Evolutionary conservation across 352 stramenopile species (phyloP), one percentile per base, ranked within the genome.

Genomic region (Pythium vanterpoolii): DNA sequence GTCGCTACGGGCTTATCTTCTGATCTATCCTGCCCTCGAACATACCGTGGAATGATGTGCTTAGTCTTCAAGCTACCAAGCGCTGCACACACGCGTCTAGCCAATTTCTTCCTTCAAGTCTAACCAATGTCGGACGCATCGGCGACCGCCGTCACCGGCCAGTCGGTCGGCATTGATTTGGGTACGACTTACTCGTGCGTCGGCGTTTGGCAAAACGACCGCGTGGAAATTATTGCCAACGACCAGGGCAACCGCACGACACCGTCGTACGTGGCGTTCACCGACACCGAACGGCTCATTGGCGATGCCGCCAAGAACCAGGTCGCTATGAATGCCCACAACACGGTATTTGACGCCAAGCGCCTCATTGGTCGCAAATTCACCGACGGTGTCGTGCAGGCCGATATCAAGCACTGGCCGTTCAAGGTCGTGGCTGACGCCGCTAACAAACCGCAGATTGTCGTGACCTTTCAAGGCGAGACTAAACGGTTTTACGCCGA

Each of bases 171-270:
- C 60, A 99, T 99, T 69, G 96, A 99, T 76, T 80, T 99, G 44
- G 95, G 95, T 62, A 99, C 96, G 55, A 99, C 94, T 26, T 98
- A 98, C 79, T 98, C 90, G 58, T 98, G 96, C 60, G 93, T 99
- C 45, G 96, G 95, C 28, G 93, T 98, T 34, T 99, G 93, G 93
- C 91, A 98, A 73, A 98, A 99, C 68, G 96, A 98, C 77, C 91
- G 89, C 45, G 96, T 47, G 13, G 93, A 98, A 66, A 97, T 97
- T 70, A 97, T 98, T 66, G 93, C 93, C 46, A 98, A 98, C 67
- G 91, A 98, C 64, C 89, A 98, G 68, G 96, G 96, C 27, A 97
- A 98, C 72, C 87, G 94, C 33, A 98, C 92, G 30, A 98, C 94
- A 0, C 95, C 95, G 5, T 98, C 94, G 27, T 98, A 98, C 66